Conservation (phyloP, 2,329 filamentous ascomycete species). For the Mycogone perniciosa region DNA sequence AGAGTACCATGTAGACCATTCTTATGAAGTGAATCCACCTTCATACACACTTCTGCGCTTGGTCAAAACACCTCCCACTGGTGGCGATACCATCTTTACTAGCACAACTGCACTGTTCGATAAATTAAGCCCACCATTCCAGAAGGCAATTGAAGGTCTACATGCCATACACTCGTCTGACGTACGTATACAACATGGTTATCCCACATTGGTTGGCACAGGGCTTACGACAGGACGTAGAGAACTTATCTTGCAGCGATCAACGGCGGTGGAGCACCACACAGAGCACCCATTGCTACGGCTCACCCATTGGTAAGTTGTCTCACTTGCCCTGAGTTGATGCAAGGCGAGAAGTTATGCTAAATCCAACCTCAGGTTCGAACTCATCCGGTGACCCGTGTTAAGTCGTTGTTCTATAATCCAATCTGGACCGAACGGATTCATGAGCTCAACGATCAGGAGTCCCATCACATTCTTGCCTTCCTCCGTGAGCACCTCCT, state of each 20-base stretch:
- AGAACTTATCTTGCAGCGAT: conserved; percentile 10
- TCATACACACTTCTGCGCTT: conserved; percentile 10
- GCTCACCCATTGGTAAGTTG: conserved; percentile 6
- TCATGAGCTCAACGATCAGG: conserved; percentile 10
- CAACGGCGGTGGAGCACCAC: conserved; percentile 12
- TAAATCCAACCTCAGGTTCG: conserved; percentile 1
- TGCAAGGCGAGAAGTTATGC: background rate
- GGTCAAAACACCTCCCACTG: conserved; percentile 10
- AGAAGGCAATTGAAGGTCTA: conserved; percentile 9
- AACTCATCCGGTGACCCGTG: conserved; percentile 10
- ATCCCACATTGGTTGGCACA: background rate
- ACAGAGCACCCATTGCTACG: conserved; percentile 10
- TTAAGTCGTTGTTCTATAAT: conserved; percentile 11
- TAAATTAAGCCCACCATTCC: conserved; percentile 9
- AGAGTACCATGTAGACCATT: conserved; percentile 11
- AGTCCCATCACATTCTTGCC: conserved; percentile 11
- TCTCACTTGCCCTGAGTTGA: background rate
- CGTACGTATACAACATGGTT: background rate
- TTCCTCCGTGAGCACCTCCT: conserved; percentile 12
- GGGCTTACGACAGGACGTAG: background rate
- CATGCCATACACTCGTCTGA: conserved; percentile 11
- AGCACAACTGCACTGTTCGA: conserved; percentile 10
- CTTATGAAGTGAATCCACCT: conserved; percentile 11
- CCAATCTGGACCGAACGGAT: conserved; percentile 10
- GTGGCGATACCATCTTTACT: conserved; percentile 11